Conservation (phyloP, 257 asterid species). For the Jasminum sambac region DNA sequence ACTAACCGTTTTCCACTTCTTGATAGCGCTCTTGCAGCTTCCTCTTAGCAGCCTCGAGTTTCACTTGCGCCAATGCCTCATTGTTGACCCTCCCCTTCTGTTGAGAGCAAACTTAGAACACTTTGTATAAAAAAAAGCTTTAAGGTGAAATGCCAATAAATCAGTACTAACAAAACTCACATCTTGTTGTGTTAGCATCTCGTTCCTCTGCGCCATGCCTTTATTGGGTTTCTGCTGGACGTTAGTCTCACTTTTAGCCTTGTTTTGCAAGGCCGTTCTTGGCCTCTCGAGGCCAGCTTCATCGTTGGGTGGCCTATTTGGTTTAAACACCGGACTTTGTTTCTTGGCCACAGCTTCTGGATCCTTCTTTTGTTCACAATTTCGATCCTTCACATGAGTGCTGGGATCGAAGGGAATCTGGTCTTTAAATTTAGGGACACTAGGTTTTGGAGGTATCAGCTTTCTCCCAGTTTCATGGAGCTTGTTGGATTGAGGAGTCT, state of each 20-base stretch:
- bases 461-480: constrained; percentile 69
- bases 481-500: constrained; percentile 49
- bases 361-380: constrained; percentile 43
- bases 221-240: constrained; percentile 45
- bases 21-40: constrained; percentile 92
- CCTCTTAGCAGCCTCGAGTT: constrained; percentile 81
- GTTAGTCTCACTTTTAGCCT: constrained; percentile 36
- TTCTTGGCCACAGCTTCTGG: constrained; percentile 43
- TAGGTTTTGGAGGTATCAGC: constrained; percentile 38
- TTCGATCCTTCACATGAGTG: constrained; percentile 41
- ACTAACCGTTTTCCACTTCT: constrained; percentile 88
- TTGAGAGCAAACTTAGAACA: constrained; percentile 4
- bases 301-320: constrained; percentile 36
- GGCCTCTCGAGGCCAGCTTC: constrained; percentile 53
- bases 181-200: constrained; percentile 46
- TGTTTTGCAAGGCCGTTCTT: constrained; percentile 44
- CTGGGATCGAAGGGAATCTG: constrained; percentile 26
- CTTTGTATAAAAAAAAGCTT: background rate
- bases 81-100: constrained; percentile 43
- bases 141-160: background rate
- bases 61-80: constrained; percentile 48
- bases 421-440: constrained; percentile 28
- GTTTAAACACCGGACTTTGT: constrained; percentile 43
- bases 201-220: constrained; percentile 48
- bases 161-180: constrained; percentile 32